A percentile compares a stretch with the other conserved stretches of the same genome.
phyloP scores from a whole-genome alignment of 139 green algal species.

The Eudorina sp. region DNA sequence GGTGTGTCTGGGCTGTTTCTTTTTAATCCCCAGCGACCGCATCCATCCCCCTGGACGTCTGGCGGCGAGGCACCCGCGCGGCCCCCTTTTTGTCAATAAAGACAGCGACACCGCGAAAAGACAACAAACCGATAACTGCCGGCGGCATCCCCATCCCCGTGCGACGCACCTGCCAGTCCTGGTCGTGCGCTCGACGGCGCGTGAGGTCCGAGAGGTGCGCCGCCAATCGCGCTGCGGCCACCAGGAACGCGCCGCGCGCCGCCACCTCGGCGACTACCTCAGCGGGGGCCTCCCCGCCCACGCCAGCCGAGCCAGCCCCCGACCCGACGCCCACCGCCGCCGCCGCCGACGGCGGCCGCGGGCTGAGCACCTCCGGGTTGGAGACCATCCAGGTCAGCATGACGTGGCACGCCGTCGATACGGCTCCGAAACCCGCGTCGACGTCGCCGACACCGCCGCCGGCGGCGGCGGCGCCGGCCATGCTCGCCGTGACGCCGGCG shows the following conservation, averaged over 20 bases:
- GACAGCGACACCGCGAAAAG: too few species aligned
- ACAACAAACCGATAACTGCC: too few species aligned
- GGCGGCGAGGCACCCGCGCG: too few species aligned
- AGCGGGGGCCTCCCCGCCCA: not conserved
- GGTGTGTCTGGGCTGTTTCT: too few species aligned
- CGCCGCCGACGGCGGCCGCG: not conserved
- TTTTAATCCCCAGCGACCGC: too few species aligned
- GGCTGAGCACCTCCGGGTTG: not conserved
- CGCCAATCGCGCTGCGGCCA: slow-evolving; percentile 14
- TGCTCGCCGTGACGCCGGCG: not conserved
- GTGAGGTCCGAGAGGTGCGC: slow-evolving; percentile 33
- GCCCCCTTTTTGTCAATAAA: too few species aligned
- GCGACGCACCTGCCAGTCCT: slow-evolving; percentile 22
- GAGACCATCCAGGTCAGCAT: slow-evolving; percentile 41
- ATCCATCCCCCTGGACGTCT: too few species aligned
- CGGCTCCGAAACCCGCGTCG: slow-evolving; percentile 30
- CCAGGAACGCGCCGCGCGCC: slow-evolving; percentile 24
- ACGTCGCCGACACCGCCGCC: slow-evolving; percentile 45
- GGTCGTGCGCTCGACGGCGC: slow-evolving; percentile 26
- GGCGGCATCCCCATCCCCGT: too few species aligned
- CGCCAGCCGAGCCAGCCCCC: not conserved
- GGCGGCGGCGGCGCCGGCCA: slow-evolving; percentile 23
- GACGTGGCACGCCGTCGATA: slow-evolving; percentile 23
- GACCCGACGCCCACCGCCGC: not conserved
- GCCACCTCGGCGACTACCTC: slow-evolving; percentile 38